Conservation (phyloP, 164 flowering plant species). For the Berberis vulgaris region DNA sequence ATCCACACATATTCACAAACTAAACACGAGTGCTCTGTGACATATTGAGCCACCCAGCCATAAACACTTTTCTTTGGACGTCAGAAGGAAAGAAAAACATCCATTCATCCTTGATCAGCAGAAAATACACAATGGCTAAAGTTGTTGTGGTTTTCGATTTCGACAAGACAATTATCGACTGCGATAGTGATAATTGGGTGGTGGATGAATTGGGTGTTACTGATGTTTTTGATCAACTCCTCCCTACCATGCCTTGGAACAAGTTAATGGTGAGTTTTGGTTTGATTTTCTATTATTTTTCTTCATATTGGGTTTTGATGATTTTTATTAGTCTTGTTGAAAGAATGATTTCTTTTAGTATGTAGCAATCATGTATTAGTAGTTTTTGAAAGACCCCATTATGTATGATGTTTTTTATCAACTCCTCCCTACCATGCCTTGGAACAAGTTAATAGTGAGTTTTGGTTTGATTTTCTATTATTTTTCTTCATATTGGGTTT, state of each 20-base stretch:
- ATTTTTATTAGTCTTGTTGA: too few species aligned
- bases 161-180: slow-evolving; percentile 70
- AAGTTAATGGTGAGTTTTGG: slow-evolving; percentile 50
- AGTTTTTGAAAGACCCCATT: background rate
- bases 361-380: too few species aligned
- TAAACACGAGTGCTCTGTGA: too few species aligned
- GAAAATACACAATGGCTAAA: slow-evolving; percentile 21
- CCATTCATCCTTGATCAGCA: too few species aligned
- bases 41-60: too few species aligned
- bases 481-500: background rate
- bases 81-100: background rate
- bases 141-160: slow-evolving; percentile 65
- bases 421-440: slow-evolving; percentile 23
- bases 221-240: slow-evolving; percentile 45
- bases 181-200: slow-evolving; percentile 79
- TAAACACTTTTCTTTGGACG: background rate
- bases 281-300: background rate
- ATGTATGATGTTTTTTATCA: slow-evolving; percentile 29
- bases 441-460: background rate
- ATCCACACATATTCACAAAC: too few species aligned
- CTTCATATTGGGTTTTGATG: background rate
- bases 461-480: background rate
- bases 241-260: slow-evolving; percentile 62
- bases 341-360: too few species aligned
- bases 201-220: slow-evolving; percentile 51